phyloP scores from a whole-genome alignment of 345 rosid genomes.

The Citrus hindsii region DNA sequence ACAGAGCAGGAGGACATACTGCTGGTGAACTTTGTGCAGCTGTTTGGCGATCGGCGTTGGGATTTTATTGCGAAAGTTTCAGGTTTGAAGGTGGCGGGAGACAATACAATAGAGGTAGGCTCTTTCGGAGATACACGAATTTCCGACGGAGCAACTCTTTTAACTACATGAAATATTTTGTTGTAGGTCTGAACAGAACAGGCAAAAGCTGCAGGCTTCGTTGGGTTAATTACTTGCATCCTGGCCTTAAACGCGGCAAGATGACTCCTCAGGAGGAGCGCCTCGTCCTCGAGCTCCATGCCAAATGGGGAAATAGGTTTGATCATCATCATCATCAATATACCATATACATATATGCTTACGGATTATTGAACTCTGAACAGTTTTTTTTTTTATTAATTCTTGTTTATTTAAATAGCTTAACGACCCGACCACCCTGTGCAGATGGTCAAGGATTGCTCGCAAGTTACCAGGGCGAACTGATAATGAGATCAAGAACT shows the following conservation, averaged over 20 bases:
- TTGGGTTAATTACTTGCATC: conserved; percentile 98
- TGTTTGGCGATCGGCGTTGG: conserved; percentile 98
- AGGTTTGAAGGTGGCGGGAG: conserved; percentile 99
- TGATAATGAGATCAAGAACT: conserved; percentile 95
- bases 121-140: conserved; percentile 47
- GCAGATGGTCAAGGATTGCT: conserved; percentile 98
- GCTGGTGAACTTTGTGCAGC: conserved; percentile 78
- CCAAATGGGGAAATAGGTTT: conserved; percentile 97
- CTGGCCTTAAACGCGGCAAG: conserved; percentile 96
- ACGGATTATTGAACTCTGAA: background rate
- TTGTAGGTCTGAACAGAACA: conserved; percentile 96
- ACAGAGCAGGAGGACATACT: conserved; percentile 90
- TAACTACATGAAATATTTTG: conserved; percentile 50
- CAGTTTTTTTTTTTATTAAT: background rate
- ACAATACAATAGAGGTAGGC: conserved; percentile 65
- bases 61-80: conserved; percentile 97
- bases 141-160: conserved; percentile 47
- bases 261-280: conserved; percentile 91
- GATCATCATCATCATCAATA: background rate
- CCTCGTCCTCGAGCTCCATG: conserved; percentile 87
- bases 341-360: background rate
- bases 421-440: background rate
- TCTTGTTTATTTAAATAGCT: background rate
- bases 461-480: conserved; percentile 91
- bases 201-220: conserved; percentile 99